Base-by-base conservation (phyloP, 1,284 basidiomycete species). In the Lentinula novae-zelandiae region DNA sequence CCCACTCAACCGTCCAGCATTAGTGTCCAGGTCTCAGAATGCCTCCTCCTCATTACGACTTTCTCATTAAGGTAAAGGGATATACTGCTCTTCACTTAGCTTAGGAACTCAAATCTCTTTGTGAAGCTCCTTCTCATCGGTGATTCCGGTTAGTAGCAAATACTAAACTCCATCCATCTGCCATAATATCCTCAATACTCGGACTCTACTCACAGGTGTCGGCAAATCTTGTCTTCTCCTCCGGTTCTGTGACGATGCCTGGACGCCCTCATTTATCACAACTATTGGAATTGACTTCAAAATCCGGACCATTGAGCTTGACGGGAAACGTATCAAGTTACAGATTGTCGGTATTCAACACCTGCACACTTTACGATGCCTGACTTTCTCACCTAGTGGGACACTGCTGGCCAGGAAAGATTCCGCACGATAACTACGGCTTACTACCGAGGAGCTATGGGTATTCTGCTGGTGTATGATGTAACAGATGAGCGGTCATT, bases 401-500 rank as follows among this genome's bases (percentile, higher is more conserved):
- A 98, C 74, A 99, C 97, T 63, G 97, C 97, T 54, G 96, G 97
- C 46, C 97, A 99, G 81, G 97, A 99, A 80, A 90, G 97, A 42
- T 99, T 99, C 83, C 85, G 96, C 71, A 99, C 97, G 50, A 99
- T 99, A 76, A 99, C 97, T 49, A 98, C 96, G 8, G 96, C 97
- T n/a, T 99, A 99, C 78, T 99, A 99, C 82, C 91, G 97, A 68
- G 97, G 97, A 51, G 97, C 97, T 15, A 99, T 99, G 96, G 97
- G 97, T 59, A 99, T 99, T 71, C 81, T 99, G 60, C 84, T 99
- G 62, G 96, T 99, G 5, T 99, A 98, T 76, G 97, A 99, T 73
- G 95, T 99, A 46, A 99, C 97, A 34, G 96, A 99, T 75, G 95
- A 98, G 76, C 89, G 93, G 69, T 97, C 94, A 31, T 99, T 99